These are phyloP conservation scores for Quercus suber DNA, from an alignment of 306 rosid genomes.

Conservation along the genomic window DNA sequence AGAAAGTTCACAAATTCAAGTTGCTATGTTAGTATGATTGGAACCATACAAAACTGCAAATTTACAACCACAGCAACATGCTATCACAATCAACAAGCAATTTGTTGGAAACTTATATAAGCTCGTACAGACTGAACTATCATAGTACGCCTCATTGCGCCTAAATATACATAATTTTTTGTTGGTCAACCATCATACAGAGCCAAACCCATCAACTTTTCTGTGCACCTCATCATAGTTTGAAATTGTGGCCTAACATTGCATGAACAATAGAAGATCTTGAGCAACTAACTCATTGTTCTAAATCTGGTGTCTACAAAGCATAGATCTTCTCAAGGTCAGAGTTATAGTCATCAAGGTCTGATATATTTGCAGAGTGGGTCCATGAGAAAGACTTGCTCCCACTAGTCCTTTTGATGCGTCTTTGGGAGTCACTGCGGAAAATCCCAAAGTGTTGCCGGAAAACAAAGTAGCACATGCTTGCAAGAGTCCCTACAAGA, in stretches of 20 bases:
- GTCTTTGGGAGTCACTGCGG: constrained; percentile 71
- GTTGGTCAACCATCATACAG: not conserved
- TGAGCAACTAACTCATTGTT: not conserved
- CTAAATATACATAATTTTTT: not conserved
- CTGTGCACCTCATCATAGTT: not conserved
- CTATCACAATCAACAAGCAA: not conserved
- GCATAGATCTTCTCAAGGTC: constrained; percentile 85
- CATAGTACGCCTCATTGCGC: not conserved
- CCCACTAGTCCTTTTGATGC: constrained; percentile 74
- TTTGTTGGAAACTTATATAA: not conserved
- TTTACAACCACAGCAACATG: not conserved
- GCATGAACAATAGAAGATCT: not conserved
- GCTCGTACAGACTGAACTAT: not conserved
- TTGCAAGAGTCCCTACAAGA: constrained; percentile 77
- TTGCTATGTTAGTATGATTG: too few relatives aligned
- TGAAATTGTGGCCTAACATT: constrained; percentile 8
- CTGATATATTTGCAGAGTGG: constrained; percentile 80
- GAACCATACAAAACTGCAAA: too few relatives aligned
- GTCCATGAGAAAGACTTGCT: constrained; percentile 88
- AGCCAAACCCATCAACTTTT: not conserved
- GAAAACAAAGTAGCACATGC: constrained; percentile 89
- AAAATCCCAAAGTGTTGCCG: constrained; percentile 69
- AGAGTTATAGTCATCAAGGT: constrained; percentile 71
- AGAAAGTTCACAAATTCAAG: too few relatives aligned
- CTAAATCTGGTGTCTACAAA: constrained; percentile 28